Evolutionary conservation across 257 asterid species (phyloP), one percentile per base, ranked within the genome.

Genomic region (Primulina tabacum): DNA sequence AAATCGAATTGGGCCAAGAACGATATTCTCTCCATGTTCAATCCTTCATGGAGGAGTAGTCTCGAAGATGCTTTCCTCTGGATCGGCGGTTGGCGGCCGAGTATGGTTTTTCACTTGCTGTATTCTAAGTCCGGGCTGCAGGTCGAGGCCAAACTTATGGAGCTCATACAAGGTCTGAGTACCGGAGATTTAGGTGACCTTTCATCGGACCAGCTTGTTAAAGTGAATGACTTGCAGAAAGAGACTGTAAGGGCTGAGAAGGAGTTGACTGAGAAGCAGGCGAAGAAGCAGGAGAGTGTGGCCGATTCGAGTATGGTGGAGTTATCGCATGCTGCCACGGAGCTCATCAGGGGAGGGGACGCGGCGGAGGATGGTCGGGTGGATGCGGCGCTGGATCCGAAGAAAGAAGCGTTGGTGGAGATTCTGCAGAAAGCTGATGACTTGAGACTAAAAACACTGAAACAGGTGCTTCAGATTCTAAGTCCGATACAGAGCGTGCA

Each of bases 71-170:
- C 89, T 8, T 84, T 84, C 63, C 58, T 83, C n/a, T 90, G 95
- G 96, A 77, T 88, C 3, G 95, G 91, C 0, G 92, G 92, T 0
- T 88, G 96, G 95, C 84, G 95, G n/a, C 97, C 97, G 0, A 84
- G 78, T 59, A 83, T 83, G 90, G 89, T 91, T 14, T 81, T 84
- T 55, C 92, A 88, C 61, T 73, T 90, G 62, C 83, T 90, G 8
- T 90, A 88, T 70, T 88, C 95, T 4, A 83, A 88, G 70, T 81
- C 88, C 0, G 95, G 91, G 1, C 52, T 79, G 2, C 91, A 90
- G 56, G 65, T 90, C n/a, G 87, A 90, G 76, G 85, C 86, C 29
- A 50, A 73, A 11, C 72, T 90, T 0, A 60, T 65, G 0, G 85
- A 85, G 38, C 69, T 88, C 16, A 43, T 86, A 2, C 76, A 47